These are phyloP conservation scores for Rhizoctonia solani DNA, from an alignment of 1,284 basidiomycete species.

Conservation along the genomic window DNA sequence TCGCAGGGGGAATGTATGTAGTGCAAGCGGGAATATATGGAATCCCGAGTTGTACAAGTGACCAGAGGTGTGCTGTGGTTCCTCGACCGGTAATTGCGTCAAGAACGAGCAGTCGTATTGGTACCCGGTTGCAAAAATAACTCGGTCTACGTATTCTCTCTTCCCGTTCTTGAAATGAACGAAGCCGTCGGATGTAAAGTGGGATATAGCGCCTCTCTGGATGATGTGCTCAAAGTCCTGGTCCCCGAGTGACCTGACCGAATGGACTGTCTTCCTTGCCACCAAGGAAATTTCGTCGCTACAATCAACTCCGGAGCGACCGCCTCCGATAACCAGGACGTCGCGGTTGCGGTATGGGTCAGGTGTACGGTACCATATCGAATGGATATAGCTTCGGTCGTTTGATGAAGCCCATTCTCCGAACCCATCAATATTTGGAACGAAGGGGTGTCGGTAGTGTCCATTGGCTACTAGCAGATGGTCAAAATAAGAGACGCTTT, in stretches of 20 bases:
- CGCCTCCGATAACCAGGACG: slow-evolving; percentile 69
- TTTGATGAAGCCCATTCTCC: slow-evolving; percentile 52
- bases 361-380: slow-evolving; percentile 67
- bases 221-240: slow-evolving; percentile 18
- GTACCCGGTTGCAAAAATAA: slow-evolving; percentile 76
- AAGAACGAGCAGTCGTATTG: slow-evolving; percentile 52
- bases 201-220: slow-evolving; percentile 20
- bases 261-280: slow-evolving; percentile 58
- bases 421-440: slow-evolving; percentile 63
- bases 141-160: slow-evolving; percentile 53
- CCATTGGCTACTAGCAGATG: slow-evolving; percentile 72
- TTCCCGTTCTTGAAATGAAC: slow-evolving; percentile 12
- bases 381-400: slow-evolving; percentile 57
- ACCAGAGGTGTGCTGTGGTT: slow-evolving; percentile 48
- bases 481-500: slow-evolving; percentile 53
- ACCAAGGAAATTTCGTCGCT: slow-evolving; percentile 51
- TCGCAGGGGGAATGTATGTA: slow-evolving; percentile 57
- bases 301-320: slow-evolving; percentile 71
- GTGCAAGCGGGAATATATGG: slow-evolving; percentile 65
- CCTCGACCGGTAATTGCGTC: slow-evolving; percentile 3
- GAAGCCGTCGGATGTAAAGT: slow-evolving; percentile 19
- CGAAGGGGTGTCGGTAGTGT: slow-evolving; percentile 65
- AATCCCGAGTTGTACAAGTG: slow-evolving; percentile 64
- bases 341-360: slow-evolving; percentile 48
- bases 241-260: slow-evolving; percentile 45